Evolutionary conservation across 345 rosid species (phyloP), one percentile per base, ranked within the genome.

Genomic region (Salix suchowensis): DNA sequence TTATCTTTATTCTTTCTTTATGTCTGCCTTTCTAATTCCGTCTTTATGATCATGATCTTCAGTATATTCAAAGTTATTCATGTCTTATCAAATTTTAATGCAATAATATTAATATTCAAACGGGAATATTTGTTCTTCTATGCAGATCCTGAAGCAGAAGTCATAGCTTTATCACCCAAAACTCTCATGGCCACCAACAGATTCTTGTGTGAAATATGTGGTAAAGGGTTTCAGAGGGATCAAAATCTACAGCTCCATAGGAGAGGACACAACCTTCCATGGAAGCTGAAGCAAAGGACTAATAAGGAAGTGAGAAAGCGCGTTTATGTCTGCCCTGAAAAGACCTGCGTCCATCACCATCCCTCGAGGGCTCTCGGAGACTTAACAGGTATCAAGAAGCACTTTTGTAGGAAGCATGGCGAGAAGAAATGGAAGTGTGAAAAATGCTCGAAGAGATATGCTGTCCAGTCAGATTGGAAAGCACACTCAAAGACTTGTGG

Each of bases 371-470:
- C 99, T 42, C 96, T 96, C 11, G 98, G 99, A 19, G 99, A 96
- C 82, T 88, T 96, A 12, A 96, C 99, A 0, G 99, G 99, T 10
- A 96, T 96, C 64, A 96, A 96, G 87, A 96, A 96, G 75, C 99
- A 96, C 84, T 96, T 91, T 52, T 93, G 92, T 72, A 82, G 99
- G 78, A 96, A 96, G 78, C 99, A 96, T 66, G 98, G 99, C 0
- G 99, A 96, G 88, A 96, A 96, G 85, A 93, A 91, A 79, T 93
- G 97, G 98, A 93, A 91, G 87, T 95, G 98, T 34, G 97, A 91
- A 74, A 93, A 93, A 88, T 95, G 99, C 76, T 86, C 94, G 4
- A 96, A 96, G 92, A 76, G 91, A 77, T 96, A 96, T 66, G 98
- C 97, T 52, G 99, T 96, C 40, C 99, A 93, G 82, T 96, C 99